Base-by-base conservation (phyloP, 129 eudicot species). In the Chrysanthemum seticuspe region DNA sequence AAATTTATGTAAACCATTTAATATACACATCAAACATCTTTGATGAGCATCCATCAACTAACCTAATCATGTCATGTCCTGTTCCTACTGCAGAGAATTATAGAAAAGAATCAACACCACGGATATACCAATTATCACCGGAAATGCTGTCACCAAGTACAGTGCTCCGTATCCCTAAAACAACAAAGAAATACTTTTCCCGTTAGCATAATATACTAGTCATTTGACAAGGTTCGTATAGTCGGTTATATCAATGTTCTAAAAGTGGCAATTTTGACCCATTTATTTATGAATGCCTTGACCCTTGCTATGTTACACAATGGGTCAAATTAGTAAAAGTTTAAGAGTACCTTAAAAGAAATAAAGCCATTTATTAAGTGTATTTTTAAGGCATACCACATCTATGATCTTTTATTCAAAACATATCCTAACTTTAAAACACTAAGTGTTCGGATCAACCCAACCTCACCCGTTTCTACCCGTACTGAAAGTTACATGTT, bases 131-230 rank as follows among this genome's bases (percentile, higher is more conserved):
- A 93, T 93, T 72, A 93, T 89, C 71, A 90, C 90, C 4, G 98
- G 97, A 77, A 93, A 86, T 9, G 97, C 98, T 0, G 96, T 80
- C 58, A 89, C 92, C 79, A 93, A 76, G 77, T 93, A 93, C 48
- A 93, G 75, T 62, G 98, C 98, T 77, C 95, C 95, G 49, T 83
- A 89, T 75, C 98, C 98, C 96, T 87, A 83, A 83, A 83, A 74
- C 52, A 83, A 62, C 29, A 71, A 23, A 47, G 36, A 11, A 40
- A 3, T 10, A 29, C 21, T 16, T 40, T 7, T 19, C 44, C 56
- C 12, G 6, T 58, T 57, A 62, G 29, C 13, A 55, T 70, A 3
- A 3, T 56, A 56, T 56, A 71, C 7, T 12, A 25, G 19, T 5
- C 48, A 29, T 62, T 23, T 2, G 0, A 27, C 45, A 7, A 61